Evolutionary conservation across 306 rosid genomes (phyloP).

Genomic region (Lablab purpureus): DNA sequence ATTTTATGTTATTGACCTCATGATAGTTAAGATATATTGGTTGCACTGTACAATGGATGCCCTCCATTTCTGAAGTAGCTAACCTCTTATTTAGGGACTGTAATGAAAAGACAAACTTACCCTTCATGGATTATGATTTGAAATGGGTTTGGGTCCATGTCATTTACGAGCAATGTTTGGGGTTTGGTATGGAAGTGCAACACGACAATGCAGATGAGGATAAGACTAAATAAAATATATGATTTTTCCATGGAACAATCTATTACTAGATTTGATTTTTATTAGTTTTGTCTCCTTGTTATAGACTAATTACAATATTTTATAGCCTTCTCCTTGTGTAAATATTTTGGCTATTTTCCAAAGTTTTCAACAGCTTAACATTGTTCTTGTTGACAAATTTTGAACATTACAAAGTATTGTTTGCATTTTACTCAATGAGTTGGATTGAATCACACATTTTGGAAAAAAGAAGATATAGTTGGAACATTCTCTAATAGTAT

Average conservation of each 20-base stretch:
- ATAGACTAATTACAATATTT: neutral
- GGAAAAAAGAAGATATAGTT: neutral
- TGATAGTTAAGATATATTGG: neutral
- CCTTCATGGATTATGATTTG: slow-evolving; percentile 24
- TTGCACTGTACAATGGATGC: too few relatives aligned
- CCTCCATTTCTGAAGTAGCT: neutral
- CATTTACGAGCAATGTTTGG: neutral
- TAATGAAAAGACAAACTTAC: slow-evolving; percentile 30
- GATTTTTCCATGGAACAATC: neutral
- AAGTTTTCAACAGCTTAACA: neutral
- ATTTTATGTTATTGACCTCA: too few relatives aligned
- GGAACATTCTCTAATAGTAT: neutral
- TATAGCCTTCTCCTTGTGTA: neutral
- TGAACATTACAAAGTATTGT: neutral
- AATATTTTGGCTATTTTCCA: neutral
- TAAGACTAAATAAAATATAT: slow-evolving; percentile 3
- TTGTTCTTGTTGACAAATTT: neutral
- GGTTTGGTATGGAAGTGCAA: neutral
- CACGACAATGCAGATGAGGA: neutral
- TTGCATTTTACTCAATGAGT: neutral
- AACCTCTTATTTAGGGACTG: neutral
- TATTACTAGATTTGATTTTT: neutral
- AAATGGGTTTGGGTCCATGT: slow-evolving; percentile 4
- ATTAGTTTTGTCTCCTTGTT: neutral
- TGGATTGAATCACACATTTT: too few relatives aligned